phyloP scores from a whole-genome alignment of 1,284 basidiomycete genomes.

The Tylopilus orsonianus region DNA sequence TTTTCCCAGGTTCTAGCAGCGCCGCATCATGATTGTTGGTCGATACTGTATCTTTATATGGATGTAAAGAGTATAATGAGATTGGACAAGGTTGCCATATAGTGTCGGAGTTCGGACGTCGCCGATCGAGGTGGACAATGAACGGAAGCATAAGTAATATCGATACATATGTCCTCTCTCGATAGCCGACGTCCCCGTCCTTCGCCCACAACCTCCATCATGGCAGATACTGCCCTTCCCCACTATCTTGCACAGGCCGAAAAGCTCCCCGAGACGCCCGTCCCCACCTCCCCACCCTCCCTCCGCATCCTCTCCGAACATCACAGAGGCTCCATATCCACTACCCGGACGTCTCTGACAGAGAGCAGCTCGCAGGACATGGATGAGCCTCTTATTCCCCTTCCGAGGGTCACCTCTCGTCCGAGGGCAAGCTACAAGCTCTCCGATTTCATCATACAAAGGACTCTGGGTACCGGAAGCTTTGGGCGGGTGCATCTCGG shows the following conservation, averaged over 20 bases:
- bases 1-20: slow-evolving; percentile 6
- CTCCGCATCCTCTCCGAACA: slow-evolving; percentile 27
- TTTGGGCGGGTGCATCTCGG: slow-evolving; percentile 95
- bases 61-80: slow-evolving; percentile 19
- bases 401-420: slow-evolving; percentile 33
- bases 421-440: slow-evolving; percentile 70
- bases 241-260: background rate
- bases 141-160: slow-evolving; percentile 8
- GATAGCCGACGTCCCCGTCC: slow-evolving; percentile 4
- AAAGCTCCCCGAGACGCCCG: slow-evolving; percentile 15
- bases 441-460: slow-evolving; percentile 71
- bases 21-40: slow-evolving; percentile 11
- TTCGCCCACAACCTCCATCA: slow-evolving; percentile 17
- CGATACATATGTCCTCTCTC: slow-evolving; percentile 5
- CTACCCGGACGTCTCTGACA: slow-evolving; percentile 56
- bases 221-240: slow-evolving; percentile 22
- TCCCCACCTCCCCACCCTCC: slow-evolving; percentile 6
- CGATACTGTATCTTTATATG: slow-evolving; percentile 20
- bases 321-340: slow-evolving; percentile 63
- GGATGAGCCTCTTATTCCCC: slow-evolving; percentile 30
- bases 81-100: slow-evolving; percentile 19
- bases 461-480: slow-evolving; percentile 89
- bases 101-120: slow-evolving; percentile 18
- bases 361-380: slow-evolving; percentile 47
- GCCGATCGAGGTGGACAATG: slow-evolving; percentile 26